These are phyloP conservation scores for Penicillium sclerotigenum DNA, from an alignment of 2,329 filamentous ascomycete species.

Conservation along the genomic window DNA sequence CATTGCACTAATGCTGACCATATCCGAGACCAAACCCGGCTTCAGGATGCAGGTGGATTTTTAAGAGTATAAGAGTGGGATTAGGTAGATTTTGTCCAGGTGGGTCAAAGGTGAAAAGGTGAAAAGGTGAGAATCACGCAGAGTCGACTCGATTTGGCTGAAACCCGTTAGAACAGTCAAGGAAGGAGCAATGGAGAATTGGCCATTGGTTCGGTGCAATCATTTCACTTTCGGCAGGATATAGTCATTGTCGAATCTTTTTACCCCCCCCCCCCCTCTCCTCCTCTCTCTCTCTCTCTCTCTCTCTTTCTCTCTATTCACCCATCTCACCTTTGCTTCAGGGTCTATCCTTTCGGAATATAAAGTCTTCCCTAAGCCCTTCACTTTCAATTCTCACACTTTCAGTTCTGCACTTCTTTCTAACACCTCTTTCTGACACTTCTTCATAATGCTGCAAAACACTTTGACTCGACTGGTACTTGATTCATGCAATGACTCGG, in stretches of 20 bases:
- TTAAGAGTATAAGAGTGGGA: too few relatives aligned
- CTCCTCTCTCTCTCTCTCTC: too few relatives aligned
- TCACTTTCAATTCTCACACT: too few relatives aligned
- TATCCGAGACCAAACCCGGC: neutral
- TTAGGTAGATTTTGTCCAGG: too few relatives aligned
- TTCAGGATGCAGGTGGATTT: neutral
- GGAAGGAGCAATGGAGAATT: neutral
- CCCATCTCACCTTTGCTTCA: too few relatives aligned
- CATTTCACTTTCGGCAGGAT: neutral
- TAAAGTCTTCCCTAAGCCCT: neutral
- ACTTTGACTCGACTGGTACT: neutral
- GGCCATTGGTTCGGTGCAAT: neutral
- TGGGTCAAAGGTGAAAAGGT: too few relatives aligned
- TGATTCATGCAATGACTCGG: neutral
- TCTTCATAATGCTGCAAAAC: neutral
- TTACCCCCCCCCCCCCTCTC: too few relatives aligned
- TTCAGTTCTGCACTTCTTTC: too few relatives aligned
- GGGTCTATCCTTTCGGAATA: neutral
- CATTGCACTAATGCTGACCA: neutral
- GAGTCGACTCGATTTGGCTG: neutral
- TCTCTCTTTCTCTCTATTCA: too few relatives aligned
- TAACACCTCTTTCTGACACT: neutral
- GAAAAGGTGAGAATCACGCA: neutral
- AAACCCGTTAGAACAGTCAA: too few relatives aligned
- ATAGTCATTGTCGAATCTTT: neutral